Conservation (phyloP, 2,329 filamentous ascomycete genomes). For the Tolypocladium nubicola region DNA sequence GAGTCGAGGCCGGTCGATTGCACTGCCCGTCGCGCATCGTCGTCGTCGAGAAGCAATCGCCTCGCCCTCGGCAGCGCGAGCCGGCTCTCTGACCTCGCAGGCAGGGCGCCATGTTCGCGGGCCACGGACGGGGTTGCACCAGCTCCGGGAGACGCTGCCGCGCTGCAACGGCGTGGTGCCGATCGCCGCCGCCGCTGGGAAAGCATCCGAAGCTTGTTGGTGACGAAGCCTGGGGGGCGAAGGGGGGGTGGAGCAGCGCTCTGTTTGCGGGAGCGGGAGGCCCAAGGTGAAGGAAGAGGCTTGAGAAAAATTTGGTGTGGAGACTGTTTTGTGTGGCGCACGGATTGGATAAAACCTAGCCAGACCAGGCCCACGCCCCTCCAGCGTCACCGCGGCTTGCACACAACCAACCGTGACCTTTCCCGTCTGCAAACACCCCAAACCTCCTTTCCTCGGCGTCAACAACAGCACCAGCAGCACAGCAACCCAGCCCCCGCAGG, state of each 20-base stretch:
- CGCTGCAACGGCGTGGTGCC: neutral
- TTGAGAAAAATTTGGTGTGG: neutral
- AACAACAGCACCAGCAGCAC: neutral
- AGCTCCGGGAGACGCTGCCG: neutral
- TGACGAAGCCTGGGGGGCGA: neutral
- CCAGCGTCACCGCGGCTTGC: neutral
- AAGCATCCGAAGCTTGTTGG: neutral
- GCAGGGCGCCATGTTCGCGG: neutral
- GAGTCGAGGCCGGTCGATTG: neutral
- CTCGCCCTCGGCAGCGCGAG: neutral
- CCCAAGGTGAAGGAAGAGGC: neutral
- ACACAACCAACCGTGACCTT: neutral
- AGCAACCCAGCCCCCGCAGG: neutral
- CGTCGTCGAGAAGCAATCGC: neutral
- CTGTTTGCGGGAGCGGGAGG: neutral
- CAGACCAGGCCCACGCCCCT: neutral
- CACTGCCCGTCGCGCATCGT: neutral
- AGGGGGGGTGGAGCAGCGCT: neutral
- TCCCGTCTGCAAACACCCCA: neutral
- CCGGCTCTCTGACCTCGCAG: neutral
- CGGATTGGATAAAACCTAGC: neutral
- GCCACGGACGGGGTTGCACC: neutral
- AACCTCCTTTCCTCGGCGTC: neutral
- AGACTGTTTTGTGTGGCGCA: neutral
- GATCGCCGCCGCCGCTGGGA: neutral